phyloP scores from a whole-genome alignment of 306 rosid species.

The Sindora glabra region DNA sequence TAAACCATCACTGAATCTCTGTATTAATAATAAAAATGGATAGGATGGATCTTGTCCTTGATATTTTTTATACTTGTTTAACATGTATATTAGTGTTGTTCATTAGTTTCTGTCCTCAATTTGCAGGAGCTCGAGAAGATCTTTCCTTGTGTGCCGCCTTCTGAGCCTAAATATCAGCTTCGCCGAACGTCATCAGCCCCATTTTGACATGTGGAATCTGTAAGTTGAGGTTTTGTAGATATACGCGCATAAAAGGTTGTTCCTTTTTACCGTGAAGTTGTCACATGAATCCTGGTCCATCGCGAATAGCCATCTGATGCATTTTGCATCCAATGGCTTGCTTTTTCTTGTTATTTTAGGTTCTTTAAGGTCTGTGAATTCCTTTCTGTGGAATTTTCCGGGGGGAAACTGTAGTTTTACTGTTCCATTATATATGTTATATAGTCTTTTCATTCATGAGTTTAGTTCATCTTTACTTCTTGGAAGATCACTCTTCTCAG shows the following conservation, averaged over 20 bases:
- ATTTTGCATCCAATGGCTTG: constrained; percentile 16
- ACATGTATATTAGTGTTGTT: background rate
- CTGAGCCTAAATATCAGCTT: constrained; percentile 88
- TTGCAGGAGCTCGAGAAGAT: constrained; percentile 77
- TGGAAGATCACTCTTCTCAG: background rate
- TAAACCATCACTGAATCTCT: background rate
- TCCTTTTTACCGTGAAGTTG: constrained; percentile 12
- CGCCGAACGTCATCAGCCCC: constrained; percentile 79
- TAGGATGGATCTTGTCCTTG: background rate
- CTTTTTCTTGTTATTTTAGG: constrained; percentile 6
- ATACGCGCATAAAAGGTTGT: constrained; percentile 10
- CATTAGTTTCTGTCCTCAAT: background rate
- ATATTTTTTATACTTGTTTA: background rate
- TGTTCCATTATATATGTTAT: constrained; percentile 20
- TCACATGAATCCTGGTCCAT: constrained; percentile 9
- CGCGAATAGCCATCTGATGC: constrained; percentile 20
- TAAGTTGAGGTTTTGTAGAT: constrained; percentile 30
- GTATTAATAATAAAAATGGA: background rate
- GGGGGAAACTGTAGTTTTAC: constrained; percentile 20
- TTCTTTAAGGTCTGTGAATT: constrained; percentile 1
- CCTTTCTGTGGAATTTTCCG: constrained; percentile 14
- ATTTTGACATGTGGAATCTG: constrained; percentile 44
- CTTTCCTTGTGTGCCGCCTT: constrained; percentile 56
- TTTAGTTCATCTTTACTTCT: background rate
- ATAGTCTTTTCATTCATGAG: background rate